Percentiles rank a stretch among this genome's conserved stretches.
phyloP scores from a whole-genome alignment of 176 grass and related monocot species.

The Lolium rigidum region DNA sequence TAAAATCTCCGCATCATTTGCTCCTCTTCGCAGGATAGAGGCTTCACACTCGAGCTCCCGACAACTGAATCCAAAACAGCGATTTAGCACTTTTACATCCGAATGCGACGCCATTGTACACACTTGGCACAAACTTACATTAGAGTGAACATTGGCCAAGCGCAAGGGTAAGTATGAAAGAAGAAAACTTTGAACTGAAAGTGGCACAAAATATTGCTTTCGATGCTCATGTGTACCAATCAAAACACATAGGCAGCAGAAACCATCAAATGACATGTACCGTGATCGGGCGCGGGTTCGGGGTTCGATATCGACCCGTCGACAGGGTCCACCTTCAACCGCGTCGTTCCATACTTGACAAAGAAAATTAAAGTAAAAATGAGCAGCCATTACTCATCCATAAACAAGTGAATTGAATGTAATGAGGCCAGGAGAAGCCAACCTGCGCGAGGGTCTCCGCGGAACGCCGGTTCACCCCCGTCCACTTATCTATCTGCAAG shows the following conservation, averaged over 20 bases:
- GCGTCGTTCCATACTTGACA: constrained; percentile 82
- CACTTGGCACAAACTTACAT: neutral
- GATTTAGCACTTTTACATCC: constrained; percentile 22
- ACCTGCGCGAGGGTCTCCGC: constrained; percentile 70
- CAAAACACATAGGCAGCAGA: neutral
- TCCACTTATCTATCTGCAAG: constrained; percentile 63
- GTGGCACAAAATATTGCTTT: neutral
- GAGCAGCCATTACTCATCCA: constrained; percentile 28
- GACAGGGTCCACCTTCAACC: constrained; percentile 64
- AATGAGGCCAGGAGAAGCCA: neutral
- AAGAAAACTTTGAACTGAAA: constrained; percentile 31
- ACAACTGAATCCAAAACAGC: constrained; percentile 48
- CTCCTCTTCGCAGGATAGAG: constrained; percentile 88
- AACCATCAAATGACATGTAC: constrained; percentile 39
- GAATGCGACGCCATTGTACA: neutral
- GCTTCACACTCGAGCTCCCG: constrained; percentile 54
- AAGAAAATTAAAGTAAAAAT: constrained; percentile 32
- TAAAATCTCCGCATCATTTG: constrained; percentile 80
- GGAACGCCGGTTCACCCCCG: constrained; percentile 61
- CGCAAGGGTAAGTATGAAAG: constrained; percentile 10
- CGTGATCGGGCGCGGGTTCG: constrained; percentile 64
- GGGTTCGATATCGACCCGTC: constrained; percentile 74
- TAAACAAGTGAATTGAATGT: neutral
- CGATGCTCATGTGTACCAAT: neutral
- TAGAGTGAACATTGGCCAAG: neutral